Evolutionary conservation across 345 rosid genomes (phyloP).

Genomic region (Hibiscus syriacus): DNA sequence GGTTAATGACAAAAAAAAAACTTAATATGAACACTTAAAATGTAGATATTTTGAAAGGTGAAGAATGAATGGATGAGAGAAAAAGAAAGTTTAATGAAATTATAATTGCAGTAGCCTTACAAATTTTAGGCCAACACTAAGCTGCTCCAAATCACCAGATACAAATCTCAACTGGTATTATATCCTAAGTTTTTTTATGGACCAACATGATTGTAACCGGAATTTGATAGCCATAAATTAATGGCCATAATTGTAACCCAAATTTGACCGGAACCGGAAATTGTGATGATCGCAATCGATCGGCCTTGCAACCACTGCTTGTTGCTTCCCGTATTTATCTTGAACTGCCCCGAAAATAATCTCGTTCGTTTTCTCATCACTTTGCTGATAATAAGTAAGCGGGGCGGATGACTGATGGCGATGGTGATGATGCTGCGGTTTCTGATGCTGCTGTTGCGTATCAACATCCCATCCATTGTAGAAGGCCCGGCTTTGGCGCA

Average conservation of each 20-base stretch:
- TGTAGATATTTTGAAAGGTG: no score
- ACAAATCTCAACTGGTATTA: conserved; percentile 9
- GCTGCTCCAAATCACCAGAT: conserved; percentile 4
- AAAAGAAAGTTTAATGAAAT: conserved; percentile 12
- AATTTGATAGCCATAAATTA: no score
- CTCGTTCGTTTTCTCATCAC: conserved; percentile 71
- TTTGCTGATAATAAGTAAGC: conserved; percentile 65
- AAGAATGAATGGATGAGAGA: not conserved
- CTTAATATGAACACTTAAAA: no score
- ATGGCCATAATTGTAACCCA: conserved; percentile 37
- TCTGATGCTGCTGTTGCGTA: conserved; percentile 39
- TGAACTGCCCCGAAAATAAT: conserved; percentile 84
- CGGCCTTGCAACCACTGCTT: conserved; percentile 46
- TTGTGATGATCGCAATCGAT: conserved; percentile 46
- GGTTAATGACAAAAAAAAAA: no score
- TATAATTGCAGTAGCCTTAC: conserved; percentile 8
- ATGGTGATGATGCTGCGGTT: conserved; percentile 15
- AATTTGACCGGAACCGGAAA: conserved; percentile 37
- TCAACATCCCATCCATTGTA: conserved; percentile 68
- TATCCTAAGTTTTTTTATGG: conserved; percentile 10
- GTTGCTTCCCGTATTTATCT: conserved; percentile 46
- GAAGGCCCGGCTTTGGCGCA: conserved; percentile 75
- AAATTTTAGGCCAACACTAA: conserved; percentile 11
- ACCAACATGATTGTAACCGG: not conserved
- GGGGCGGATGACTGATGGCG: conserved; percentile 66